phyloP scores from a whole-genome alignment of 148 eudicot genomes.

The Persicaria maculosa region DNA sequence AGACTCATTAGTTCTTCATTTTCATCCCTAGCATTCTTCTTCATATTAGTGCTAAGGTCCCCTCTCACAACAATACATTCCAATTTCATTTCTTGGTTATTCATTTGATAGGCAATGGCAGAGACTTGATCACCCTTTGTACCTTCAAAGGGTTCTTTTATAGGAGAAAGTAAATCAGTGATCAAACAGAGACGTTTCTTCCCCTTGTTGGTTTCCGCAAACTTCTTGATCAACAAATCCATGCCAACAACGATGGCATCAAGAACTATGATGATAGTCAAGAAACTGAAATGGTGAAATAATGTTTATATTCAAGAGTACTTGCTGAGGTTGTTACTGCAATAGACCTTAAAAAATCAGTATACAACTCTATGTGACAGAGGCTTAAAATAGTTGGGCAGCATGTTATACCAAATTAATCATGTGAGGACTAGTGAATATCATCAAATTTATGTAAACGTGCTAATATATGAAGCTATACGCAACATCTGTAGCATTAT shows the following conservation, averaged over 20 bases:
- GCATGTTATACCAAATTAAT: not conserved
- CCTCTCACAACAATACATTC: constrained; percentile 72
- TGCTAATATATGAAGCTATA: too few species aligned
- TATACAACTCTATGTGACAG: not conserved
- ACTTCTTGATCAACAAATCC: constrained; percentile 96
- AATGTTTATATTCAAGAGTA: not conserved
- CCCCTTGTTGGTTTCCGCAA: constrained; percentile 68
- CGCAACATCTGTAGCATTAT: too few species aligned
- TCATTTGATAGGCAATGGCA: constrained; percentile 78
- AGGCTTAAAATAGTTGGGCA: not conserved
- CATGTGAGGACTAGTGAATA: not conserved
- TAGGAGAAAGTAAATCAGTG: constrained; percentile 61
- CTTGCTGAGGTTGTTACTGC: not conserved
- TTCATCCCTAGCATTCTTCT: constrained; percentile 53
- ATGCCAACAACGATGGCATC: constrained; percentile 98
- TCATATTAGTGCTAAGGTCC: constrained; percentile 29
- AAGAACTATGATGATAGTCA: constrained; percentile 62
- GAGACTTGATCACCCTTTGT: constrained; percentile 88
- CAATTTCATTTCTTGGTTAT: constrained; percentile 75
- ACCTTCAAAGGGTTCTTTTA: constrained; percentile 87
- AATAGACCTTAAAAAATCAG: not conserved
- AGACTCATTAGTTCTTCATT: constrained; percentile 61
- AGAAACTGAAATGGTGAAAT: constrained; percentile 30
- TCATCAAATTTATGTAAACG: too few species aligned
- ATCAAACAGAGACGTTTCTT: constrained; percentile 88